Evolutionary conservation across 176 grass and related monocot genomes (phyloP), one percentile per base, ranked within the genome.

Genomic region (Eleusine coracana): DNA sequence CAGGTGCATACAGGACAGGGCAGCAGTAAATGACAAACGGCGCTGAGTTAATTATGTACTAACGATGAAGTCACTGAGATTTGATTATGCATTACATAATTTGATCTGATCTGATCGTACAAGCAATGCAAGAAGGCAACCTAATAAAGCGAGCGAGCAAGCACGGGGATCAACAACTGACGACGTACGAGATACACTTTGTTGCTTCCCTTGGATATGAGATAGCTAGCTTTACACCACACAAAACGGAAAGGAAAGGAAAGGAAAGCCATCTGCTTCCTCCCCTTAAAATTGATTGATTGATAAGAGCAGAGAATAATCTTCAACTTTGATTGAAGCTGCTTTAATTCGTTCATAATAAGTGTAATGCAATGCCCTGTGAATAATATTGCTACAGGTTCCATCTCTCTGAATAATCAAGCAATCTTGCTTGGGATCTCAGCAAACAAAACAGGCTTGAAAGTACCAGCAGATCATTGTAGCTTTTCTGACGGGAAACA

Each of bases 1-100:
- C 73, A 58, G 18, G 13, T 29, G 31, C 31, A 34, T 34, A 56
- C n/a, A 25, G 51, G 49, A 75, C 31, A 40, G 31, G 31, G 58
- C 73, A 58, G 31, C 12, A 75, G 50, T 56, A 38, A 34, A 75
- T 56, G 73, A 75, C 51, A 75, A 75, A 75, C 17, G 60, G 60
- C 60, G 60, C 25, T 29, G 60, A 63, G 25, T 75, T 75, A 3
- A 58, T 75, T 75, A 75, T 75, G 29, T 23, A 40, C 3, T 27
- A 5, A 70, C 45, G 17, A 70, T 70, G 21, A 46, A 70, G 68
- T 6, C 50, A 75, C 50, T 75, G 51, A 75, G 73, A 58, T 75
- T 55, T 55, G 49, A 58, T 56, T 20, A 12, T 63, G 52, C 52
- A 56, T 56, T 21, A 18, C 17, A 2, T 20, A 21, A 6, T 6